Evolutionary conservation across 768 basidiomycete genomes (phyloP), one percentile per base, ranked within the genome.

Genomic region (Rhodotorula toruloides): DNA sequence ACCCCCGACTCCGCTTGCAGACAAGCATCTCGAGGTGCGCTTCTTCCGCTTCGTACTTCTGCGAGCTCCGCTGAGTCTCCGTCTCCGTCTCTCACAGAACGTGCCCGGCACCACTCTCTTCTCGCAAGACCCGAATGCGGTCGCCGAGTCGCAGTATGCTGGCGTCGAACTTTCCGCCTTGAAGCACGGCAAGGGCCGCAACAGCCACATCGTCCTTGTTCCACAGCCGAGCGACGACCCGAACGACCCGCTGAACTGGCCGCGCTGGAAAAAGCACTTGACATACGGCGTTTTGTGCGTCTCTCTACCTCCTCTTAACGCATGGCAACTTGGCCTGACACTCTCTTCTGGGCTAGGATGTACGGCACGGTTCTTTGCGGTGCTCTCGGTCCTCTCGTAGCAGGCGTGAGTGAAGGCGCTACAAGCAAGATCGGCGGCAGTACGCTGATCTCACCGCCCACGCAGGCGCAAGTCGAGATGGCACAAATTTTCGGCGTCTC

Each of bases 171-270:
- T 69, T 4, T 49, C 34, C 43, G 17, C 32, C 7, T 54, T 73
- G 25, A 73, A 72, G 53, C 72, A 73, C 43, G 72, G 70, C 29
- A 63, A 60, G 27, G 72, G 72, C 39, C 54, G 58, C 40, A 57
- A 71, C 49, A 36, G 58, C 12, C 65, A 72, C 58, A 67, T 82
- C 42, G 79, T 80, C 22, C 77, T 82, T 44, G 74, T 79, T 59
- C 81, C 81, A 39, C 81, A 82, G 53, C 73, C 73, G 16, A 54
- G 52, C 11, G 63, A 72, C 36, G 73, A 74, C 46, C 73, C 71
- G 27, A 72, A 72, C 42, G 73, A 74, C 49, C 73, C 73, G 21
- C 58, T 74, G 4, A 67, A 70, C 58, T 74, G 73, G 73, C 64
- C 71, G 4, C 25, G n/a, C 11, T 70, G 61, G 71, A 72, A 70